Base-by-base conservation (phyloP, 495 filamentous ascomycete genomes). In the Extremus antarcticus region DNA sequence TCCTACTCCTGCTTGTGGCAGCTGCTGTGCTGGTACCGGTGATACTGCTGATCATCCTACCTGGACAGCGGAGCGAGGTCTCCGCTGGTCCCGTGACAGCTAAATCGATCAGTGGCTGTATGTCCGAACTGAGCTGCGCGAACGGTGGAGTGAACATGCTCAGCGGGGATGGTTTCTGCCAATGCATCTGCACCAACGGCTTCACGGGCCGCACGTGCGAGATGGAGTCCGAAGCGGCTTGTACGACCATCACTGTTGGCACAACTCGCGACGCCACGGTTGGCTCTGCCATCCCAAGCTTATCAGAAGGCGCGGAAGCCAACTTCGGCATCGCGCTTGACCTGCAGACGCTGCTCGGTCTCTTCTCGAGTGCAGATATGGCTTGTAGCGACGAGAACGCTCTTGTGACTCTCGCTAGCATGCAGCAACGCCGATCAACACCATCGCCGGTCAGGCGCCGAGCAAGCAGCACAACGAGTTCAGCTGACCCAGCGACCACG, bases 1-100 rank as follows among this genome's bases (percentile, higher is more conserved):
- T 88, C 8, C 65, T 86, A 19, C 65, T 95, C 40, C 69, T 89
- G 43, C 73, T 94, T n/a, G 77, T 95, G 57, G 79, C 84, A n/a
- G 86, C 86, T 4, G 92, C 92, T 2, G 71, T 97, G 40, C 78
- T 94, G n/a, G 76, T 97, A 15, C 92, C 92, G 0, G 68, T 98
- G 17, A 81, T 89, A 51, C 55, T 53, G 16, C 75, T 96, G 43
- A 74, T 95, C 49, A 87, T 90, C 1, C 66, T 96, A 25, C 81
- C 79, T 7, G 72, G 70, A n/a, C 66, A 77, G 48, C 75, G 68
- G 21, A 49, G 56, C 32, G 38, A 62, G n/a, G 56, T 51, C 53
- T 47, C 65, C n/a, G 58, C 62, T 8, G 63, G 68, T n/a, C n/a
- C n/a, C 47, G 56, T 67, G 1, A 64, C 68, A 15, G 52, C 71